Conservation (phyloP, 1,284 basidiomycete species). For the Cutaneotrichosporon cutaneum region DNA sequence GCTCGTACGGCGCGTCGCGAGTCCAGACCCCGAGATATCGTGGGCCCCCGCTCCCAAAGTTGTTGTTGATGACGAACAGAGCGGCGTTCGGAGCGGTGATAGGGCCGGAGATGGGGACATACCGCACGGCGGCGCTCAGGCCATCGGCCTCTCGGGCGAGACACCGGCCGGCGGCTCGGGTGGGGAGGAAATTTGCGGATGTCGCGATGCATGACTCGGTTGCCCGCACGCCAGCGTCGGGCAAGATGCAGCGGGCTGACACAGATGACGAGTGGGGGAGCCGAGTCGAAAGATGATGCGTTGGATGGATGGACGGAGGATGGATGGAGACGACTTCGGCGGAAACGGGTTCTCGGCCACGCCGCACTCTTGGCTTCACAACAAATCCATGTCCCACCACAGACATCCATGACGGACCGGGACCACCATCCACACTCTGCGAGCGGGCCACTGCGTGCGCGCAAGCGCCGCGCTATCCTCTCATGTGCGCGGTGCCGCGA, state of each 20-base stretch:
- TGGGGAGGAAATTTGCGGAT: too few relatives aligned
- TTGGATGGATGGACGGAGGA: neutral
- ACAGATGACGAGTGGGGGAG: too few relatives aligned
- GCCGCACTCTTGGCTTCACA: neutral
- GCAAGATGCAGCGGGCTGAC: too few relatives aligned
- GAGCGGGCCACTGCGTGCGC: neutral
- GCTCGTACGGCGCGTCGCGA: neutral
- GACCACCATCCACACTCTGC: neutral
- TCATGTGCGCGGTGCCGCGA: conserved; percentile 4
- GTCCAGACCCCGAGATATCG: neutral
- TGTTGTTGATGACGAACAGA: neutral
- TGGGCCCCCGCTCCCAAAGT: neutral
- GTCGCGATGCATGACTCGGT: too few relatives aligned
- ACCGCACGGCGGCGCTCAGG: neutral
- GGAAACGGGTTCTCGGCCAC: neutral
- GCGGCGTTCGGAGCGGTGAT: neutral
- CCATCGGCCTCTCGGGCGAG: neutral
- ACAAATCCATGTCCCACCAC: neutral
- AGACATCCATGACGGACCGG: neutral
- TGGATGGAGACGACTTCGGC: neutral
- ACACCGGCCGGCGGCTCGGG: too few relatives aligned
- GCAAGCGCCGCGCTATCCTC: conserved; percentile 3
- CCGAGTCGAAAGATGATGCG: neutral
- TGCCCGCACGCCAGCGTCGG: too few relatives aligned
- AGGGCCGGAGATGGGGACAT: neutral